Base-by-base conservation (phyloP, 2,329 filamentous ascomycete genomes). In the Penicillium hordei region DNA sequence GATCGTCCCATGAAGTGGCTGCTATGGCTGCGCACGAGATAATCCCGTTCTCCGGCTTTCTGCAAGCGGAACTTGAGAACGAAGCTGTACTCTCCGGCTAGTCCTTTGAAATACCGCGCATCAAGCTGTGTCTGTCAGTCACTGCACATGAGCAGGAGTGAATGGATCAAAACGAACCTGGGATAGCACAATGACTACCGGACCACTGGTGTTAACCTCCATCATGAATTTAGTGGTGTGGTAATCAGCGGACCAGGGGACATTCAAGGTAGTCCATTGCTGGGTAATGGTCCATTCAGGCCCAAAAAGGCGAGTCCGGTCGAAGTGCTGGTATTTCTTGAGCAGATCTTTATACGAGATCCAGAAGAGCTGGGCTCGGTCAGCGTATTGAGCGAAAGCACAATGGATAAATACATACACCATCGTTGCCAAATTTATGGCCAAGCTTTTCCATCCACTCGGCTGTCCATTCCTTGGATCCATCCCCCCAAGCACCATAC, bases 401-500 rank as follows among this genome's bases (percentile, higher is more conserved):
- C 1, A 19, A n/a, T 34, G 2, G 5, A 5, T 19, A 23, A 44
- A 36, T 19, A 55, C 63, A 19, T 69, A 78, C 84, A 25, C 89
- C 89, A 65, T 93, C 89, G 63, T 91, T 88, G 39, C 89, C 89
- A 64, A 93, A 93, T 42, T 83, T 85, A 70, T 93, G 89, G 45
- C 83, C 81, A 0, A 94, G 81, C 65, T 88, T 86, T 59, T 86
- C 76, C 75, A 93, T 86, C 84, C 88, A 91, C 64, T 92, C 87
- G 0, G 89, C 81, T 1, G 89, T 93, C 91, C 91, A 95, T 72
- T 93, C 87, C 66, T 90, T 89, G 7, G 88, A 91, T 0, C 91
- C 91, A 68, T 94, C 91, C 38, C 84, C 87, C 90, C 90, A 94
- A 1, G 89, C 81, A 1, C 91, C 91, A 31, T 84, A 89, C 90